A percentile compares a stretch with the other conserved stretches of the same genome.
These are phyloP conservation scores for Rutstroemia sp. DNA, from an alignment of 2,329 filamentous ascomycete species.

Conservation along the genomic window DNA sequence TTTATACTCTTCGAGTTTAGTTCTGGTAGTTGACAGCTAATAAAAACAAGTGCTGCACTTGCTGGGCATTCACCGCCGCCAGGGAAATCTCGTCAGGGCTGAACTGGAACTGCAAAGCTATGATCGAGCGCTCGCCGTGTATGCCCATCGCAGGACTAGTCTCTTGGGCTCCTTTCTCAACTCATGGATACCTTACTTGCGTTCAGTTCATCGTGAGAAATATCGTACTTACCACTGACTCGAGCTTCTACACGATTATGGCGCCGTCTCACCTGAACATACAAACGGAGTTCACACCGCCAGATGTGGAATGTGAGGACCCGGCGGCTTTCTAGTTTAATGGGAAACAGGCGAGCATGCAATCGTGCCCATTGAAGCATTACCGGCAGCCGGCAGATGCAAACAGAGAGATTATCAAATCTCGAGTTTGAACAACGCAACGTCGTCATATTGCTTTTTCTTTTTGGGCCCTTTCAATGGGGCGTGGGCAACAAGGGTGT, in stretches of 20 bases:
- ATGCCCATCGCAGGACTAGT: neutral
- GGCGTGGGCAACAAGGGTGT: slow-evolving; percentile 22
- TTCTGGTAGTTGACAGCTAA: neutral
- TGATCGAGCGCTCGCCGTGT: slow-evolving; percentile 5
- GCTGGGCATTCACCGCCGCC: slow-evolving; percentile 7
- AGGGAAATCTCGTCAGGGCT: slow-evolving; percentile 3
- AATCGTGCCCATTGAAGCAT: neutral
- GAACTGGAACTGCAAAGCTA: slow-evolving; percentile 9
- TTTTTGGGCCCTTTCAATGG: neutral
- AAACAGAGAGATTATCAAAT: slow-evolving; percentile 19
- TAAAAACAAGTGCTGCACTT: neutral
- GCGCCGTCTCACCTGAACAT: slow-evolving; percentile 20
- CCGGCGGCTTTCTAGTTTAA: slow-evolving; percentile 18
- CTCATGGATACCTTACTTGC: slow-evolving; percentile 3
- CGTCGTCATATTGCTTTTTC: slow-evolving; percentile 18
- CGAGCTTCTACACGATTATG: slow-evolving; percentile 5
- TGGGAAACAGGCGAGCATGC: slow-evolving; percentile 3
- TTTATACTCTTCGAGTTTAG: slow-evolving; percentile 3
- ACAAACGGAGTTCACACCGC: slow-evolving; percentile 23
- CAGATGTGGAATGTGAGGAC: slow-evolving; percentile 26
- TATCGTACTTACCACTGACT: neutral
- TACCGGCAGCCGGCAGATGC: slow-evolving; percentile 12
- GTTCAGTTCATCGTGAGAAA: slow-evolving; percentile 3
- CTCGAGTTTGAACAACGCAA: slow-evolving; percentile 20
- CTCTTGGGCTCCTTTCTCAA: neutral